Evolutionary conservation across 495 filamentous ascomycete genomes (phyloP).

Genomic region (Pseudoneurospora amorphoporcata): DNA sequence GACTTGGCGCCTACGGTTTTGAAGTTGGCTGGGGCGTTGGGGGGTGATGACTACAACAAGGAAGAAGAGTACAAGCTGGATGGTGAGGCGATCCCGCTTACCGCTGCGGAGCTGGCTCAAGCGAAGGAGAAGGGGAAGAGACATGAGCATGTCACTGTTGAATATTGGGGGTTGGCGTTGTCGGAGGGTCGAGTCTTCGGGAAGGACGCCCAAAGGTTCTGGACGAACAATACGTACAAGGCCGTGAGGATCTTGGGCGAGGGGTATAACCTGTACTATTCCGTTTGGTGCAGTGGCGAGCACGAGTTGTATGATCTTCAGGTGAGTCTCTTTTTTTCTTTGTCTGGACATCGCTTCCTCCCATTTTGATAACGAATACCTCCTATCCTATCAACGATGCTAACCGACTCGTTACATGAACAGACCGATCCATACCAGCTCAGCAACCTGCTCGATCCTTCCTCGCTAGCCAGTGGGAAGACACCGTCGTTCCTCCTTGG

Average conservation of each 20-base stretch:
- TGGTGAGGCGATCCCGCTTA: constrained; percentile 46
- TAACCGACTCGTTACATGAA: background rate
- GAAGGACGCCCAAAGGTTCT: constrained; percentile 8
- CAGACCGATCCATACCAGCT: constrained; percentile 52
- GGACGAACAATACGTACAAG: constrained; percentile 56
- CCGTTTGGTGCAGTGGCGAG: constrained; percentile 57
- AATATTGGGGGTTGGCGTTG: constrained; percentile 50
- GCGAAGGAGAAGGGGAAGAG: constrained; percentile 17
- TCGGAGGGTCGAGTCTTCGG: constrained; percentile 36
- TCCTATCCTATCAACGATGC: background rate
- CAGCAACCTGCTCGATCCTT: constrained; percentile 42
- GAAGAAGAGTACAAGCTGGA: constrained; percentile 31
- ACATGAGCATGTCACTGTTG: constrained; percentile 57
- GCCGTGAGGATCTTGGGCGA: constrained; percentile 45
- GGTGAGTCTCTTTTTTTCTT: constrained; percentile 17
- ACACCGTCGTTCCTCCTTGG: constrained; percentile 29
- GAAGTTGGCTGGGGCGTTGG: constrained; percentile 37
- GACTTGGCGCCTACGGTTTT: constrained; percentile 61
- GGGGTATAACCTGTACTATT: constrained; percentile 50
- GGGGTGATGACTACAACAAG: background rate
- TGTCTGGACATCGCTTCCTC: background rate
- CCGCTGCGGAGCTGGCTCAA: constrained; percentile 15
- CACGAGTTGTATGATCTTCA: constrained; percentile 55
- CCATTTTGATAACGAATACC: background rate
- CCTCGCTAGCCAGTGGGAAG: constrained; percentile 1